Percentiles rank a stretch among this genome's conserved stretches.
Evolutionary conservation across 2,329 filamentous ascomycete species (phyloP).

Genomic region (Microdochium bolleyi): DNA sequence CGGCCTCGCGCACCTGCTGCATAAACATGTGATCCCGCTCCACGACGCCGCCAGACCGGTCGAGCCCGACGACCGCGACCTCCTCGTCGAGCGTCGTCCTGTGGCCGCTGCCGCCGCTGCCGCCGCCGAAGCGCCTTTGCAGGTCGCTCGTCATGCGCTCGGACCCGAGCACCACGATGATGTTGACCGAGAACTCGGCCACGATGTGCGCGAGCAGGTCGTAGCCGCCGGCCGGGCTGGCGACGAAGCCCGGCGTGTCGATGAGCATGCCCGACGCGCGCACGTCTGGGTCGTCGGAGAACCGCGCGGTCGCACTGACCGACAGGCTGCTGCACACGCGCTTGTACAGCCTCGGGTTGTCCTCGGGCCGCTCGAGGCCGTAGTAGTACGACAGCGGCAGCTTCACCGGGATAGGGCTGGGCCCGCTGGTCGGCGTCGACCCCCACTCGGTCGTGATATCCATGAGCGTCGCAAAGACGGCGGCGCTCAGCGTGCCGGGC

Average conservation of each 20-base stretch:
- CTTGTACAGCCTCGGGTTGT: constrained; percentile 65
- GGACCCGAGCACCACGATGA: constrained; percentile 76
- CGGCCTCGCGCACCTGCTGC: constrained; percentile 63
- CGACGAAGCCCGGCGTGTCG: constrained; percentile 64
- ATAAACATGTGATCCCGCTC: constrained; percentile 68
- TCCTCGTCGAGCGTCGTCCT: constrained; percentile 54
- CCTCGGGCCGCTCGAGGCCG: constrained; percentile 64
- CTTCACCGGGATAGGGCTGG: constrained; percentile 82
- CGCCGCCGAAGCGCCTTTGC: constrained; percentile 57
- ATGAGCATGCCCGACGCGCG: constrained; percentile 74
- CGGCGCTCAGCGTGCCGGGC: constrained; percentile 76
- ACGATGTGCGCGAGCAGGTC: constrained; percentile 75
- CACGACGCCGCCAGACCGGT: constrained; percentile 80
- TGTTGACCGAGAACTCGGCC: constrained; percentile 57
- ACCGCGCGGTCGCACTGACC: constrained; percentile 65
- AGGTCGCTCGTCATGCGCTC: constrained; percentile 70
- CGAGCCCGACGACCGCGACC: constrained; percentile 68
- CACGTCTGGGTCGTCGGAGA: constrained; percentile 67
- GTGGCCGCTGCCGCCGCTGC: no score
- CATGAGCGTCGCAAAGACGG: constrained; percentile 79
- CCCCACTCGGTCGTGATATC: constrained; percentile 81
- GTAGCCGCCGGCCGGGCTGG: constrained; percentile 58
- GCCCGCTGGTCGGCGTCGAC: constrained; percentile 81
- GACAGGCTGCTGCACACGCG: constrained; percentile 70
- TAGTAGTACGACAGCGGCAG: constrained; percentile 87